Percentiles rank a stretch among this genome's conserved stretches.
These are phyloP conservation scores for Rasamsonia emersonii DNA, from an alignment of 2,329 filamentous ascomycete genomes.

Conservation along the genomic window DNA sequence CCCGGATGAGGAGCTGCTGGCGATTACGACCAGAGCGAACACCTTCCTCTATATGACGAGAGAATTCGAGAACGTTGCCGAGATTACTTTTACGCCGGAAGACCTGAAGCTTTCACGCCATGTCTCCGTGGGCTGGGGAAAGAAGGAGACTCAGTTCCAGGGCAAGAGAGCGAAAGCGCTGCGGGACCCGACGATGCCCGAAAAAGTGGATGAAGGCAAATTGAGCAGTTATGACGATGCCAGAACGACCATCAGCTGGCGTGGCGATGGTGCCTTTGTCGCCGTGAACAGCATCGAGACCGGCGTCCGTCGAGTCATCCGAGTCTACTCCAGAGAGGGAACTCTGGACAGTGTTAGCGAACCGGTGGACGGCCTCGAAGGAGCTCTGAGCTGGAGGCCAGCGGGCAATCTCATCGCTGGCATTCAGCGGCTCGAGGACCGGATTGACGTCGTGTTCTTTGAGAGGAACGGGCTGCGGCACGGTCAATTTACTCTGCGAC, in stretches of 20 bases:
- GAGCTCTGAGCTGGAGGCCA: conserved; percentile 81
- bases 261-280: conserved; percentile 86
- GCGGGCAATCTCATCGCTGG: conserved; percentile 85
- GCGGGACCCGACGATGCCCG: conserved; percentile 87
- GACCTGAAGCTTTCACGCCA: conserved; percentile 85
- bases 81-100: conserved; percentile 61
- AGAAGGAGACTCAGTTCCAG: conserved; percentile 96
- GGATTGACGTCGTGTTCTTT: conserved; percentile 84
- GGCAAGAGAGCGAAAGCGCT: conserved; percentile 80
- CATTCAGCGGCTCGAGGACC: conserved; percentile 61
- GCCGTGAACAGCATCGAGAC: conserved; percentile 74
- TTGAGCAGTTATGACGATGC: conserved; percentile 67
- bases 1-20: conserved; percentile 84
- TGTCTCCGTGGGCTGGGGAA: conserved; percentile 96
- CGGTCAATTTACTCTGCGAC: conserved; percentile 76
- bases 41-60: conserved; percentile 89
- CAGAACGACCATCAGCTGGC: conserved; percentile 72
- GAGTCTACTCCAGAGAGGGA: conserved; percentile 86
- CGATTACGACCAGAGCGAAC: conserved; percentile 68
- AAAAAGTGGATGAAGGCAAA: conserved; percentile 76
- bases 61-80: conserved; percentile 74
- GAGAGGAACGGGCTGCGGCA: conserved; percentile 97
- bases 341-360: conserved; percentile 88
- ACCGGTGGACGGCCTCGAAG: conserved; percentile 85
- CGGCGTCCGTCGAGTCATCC: conserved; percentile 64